Evolutionary conservation across 306 rosid genomes (phyloP).

Genomic region (Prunus kanzakura): DNA sequence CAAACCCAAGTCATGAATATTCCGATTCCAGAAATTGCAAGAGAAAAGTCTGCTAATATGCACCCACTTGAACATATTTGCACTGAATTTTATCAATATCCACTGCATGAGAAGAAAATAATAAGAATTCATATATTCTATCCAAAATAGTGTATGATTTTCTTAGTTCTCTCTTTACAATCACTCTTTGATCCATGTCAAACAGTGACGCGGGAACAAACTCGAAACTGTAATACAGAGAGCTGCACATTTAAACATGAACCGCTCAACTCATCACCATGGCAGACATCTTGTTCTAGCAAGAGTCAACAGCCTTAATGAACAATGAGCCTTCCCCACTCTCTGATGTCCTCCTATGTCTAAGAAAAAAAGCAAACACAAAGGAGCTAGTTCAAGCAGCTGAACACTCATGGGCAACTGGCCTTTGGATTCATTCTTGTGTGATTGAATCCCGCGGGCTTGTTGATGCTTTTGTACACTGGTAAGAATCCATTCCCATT

Average conservation of each 20-base stretch:
- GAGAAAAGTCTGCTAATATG: not conserved
- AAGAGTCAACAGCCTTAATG: not conserved
- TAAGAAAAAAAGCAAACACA: not conserved
- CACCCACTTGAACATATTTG: not conserved
- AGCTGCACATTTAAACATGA: conserved; percentile 11
- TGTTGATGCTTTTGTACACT: conserved; percentile 21
- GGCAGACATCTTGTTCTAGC: conserved; percentile 17
- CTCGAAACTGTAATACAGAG: conserved; percentile 3
- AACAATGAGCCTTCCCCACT: not conserved
- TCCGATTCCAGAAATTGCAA: not conserved
- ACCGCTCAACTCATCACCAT: conserved; percentile 18
- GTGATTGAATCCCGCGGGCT: conserved; percentile 28
- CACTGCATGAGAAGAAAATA: not conserved
- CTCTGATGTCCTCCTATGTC: conserved; percentile 17
- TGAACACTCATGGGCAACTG: not conserved
- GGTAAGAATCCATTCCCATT: conserved; percentile 34
- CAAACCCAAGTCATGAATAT: not conserved
- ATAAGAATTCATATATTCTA: conserved; percentile 4
- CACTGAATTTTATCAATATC: not conserved
- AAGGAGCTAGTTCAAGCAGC: conserved; percentile 1
- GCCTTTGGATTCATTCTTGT: conserved; percentile 9
- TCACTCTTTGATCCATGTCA: conserved; percentile 8
- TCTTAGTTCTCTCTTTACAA: conserved; percentile 22
- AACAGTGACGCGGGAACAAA: conserved; percentile 7
- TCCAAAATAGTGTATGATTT: conserved; percentile 8